Percentiles rank a stretch among this genome's conserved stretches.
These are phyloP conservation scores for Endoconidiophora laricicola DNA, from an alignment of 2,329 filamentous ascomycete genomes.

Conservation along the genomic window DNA sequence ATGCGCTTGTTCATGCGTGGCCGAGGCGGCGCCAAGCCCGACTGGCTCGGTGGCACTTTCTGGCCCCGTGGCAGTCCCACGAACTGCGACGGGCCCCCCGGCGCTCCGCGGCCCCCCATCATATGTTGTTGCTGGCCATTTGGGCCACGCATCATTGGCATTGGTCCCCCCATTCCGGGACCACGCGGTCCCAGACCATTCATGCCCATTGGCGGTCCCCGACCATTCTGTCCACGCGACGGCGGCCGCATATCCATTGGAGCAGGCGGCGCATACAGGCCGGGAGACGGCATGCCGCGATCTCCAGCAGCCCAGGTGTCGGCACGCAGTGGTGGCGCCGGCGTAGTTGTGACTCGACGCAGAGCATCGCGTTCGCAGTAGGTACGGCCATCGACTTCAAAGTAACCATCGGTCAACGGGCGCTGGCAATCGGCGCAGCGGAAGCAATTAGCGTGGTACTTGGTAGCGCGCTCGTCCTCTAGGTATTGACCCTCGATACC, in stretches of 20 bases:
- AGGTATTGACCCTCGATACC: slow-evolving; percentile 92
- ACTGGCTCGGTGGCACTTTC: slow-evolving; percentile 19
- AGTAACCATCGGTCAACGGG: slow-evolving; percentile 70
- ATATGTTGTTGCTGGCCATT: slow-evolving; percentile 13
- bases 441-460: slow-evolving; percentile 80
- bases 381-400: slow-evolving; percentile 62
- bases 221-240: slow-evolving; percentile 8
- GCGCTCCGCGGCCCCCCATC: slow-evolving; percentile 13
- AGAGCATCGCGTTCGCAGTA: slow-evolving; percentile 83
- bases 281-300: slow-evolving; percentile 12
- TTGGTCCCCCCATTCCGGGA: slow-evolving; percentile 4
- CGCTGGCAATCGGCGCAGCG: slow-evolving; percentile 63
- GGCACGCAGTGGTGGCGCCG: slow-evolving; percentile 2
- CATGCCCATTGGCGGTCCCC: slow-evolving; percentile 16
- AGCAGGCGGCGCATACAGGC: slow-evolving; percentile 1
- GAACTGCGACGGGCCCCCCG: slow-evolving; percentile 12
- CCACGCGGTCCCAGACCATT: slow-evolving; percentile 14
- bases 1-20: slow-evolving; percentile 43
- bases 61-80: slow-evolving; percentile 14
- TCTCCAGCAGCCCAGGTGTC: slow-evolving; percentile 5
- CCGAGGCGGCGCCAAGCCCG: slow-evolving; percentile 20
- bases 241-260: slow-evolving; percentile 1
- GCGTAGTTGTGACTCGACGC: slow-evolving; percentile 23
- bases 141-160: slow-evolving; percentile 5
- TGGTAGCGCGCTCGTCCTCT: slow-evolving; percentile 59